A percentile compares a stretch with the other conserved stretches of the same genome.
These are phyloP conservation scores for Hyphodiscus sp. DNA, from an alignment of 2,329 filamentous ascomycete genomes.

Conservation along the genomic window DNA sequence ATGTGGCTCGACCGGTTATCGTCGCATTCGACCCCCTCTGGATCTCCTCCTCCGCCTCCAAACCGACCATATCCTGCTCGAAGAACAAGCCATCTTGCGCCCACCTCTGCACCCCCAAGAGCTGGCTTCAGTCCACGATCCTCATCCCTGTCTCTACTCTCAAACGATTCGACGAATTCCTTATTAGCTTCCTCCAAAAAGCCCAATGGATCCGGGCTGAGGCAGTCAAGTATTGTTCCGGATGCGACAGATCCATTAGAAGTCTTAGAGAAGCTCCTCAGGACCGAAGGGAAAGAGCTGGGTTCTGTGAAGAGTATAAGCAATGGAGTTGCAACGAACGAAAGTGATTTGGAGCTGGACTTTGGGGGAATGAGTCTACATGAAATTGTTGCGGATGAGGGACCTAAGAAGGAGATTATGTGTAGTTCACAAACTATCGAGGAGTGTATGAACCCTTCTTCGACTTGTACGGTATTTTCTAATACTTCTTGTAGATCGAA, in stretches of 20 bases:
- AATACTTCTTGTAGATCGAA: slow-evolving; percentile 51
- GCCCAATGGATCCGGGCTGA: slow-evolving; percentile 61
- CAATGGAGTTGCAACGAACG: slow-evolving; percentile 32
- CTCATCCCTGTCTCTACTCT: slow-evolving; percentile 72
- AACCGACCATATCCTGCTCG: slow-evolving; percentile 66
- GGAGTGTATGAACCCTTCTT: slow-evolving; percentile 55
- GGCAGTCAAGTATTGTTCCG: slow-evolving; percentile 46
- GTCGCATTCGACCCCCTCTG: slow-evolving; percentile 53
- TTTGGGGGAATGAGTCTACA: slow-evolving; percentile 73
- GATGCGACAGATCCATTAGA: slow-evolving; percentile 64
- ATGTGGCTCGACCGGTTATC: slow-evolving; percentile 94
- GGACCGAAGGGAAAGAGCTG: slow-evolving; percentile 22
- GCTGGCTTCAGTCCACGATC: slow-evolving; percentile 62
- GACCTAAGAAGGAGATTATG: slow-evolving; percentile 18
- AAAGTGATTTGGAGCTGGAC: slow-evolving; percentile 63
- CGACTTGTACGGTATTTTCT: slow-evolving; percentile 7
- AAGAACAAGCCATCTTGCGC: slow-evolving; percentile 61
- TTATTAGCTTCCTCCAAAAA: slow-evolving; percentile 59
- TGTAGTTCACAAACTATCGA: slow-evolving; percentile 57
- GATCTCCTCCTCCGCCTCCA: slow-evolving; percentile 52
- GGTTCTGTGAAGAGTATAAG: neutral
- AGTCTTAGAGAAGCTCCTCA: slow-evolving; percentile 47
- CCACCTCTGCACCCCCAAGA: slow-evolving; percentile 61
- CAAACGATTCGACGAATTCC: slow-evolving; percentile 71
- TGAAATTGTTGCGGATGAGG: slow-evolving; percentile 36